Conservation (phyloP, 345 rosid genomes). For the Euphorbia lathyris region DNA sequence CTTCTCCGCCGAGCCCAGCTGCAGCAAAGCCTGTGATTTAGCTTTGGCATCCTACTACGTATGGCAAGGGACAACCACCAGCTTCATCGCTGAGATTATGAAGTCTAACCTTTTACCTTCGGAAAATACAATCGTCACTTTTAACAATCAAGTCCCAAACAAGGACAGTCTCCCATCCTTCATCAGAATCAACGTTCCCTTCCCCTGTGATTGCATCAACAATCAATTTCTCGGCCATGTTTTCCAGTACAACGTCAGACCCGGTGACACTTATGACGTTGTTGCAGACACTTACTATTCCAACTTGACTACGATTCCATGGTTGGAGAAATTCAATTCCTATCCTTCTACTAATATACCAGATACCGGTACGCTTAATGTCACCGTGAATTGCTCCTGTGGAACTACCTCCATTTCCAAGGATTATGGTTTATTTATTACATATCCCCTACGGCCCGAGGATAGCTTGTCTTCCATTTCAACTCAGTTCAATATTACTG, state of each 20-base stretch:
- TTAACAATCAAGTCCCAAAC: slow-evolving; percentile 33
- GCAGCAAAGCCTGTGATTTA: slow-evolving; percentile 30
- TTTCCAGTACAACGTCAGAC: slow-evolving; percentile 29
- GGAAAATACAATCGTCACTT: slow-evolving; percentile 19
- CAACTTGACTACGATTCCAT: slow-evolving; percentile 41
- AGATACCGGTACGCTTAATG: slow-evolving; percentile 34
- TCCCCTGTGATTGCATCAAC: slow-evolving; percentile 60
- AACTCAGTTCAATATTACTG: slow-evolving; percentile 23
- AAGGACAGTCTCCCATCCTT: slow-evolving; percentile 32
- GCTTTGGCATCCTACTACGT: slow-evolving; percentile 70
- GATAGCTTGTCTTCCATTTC: slow-evolving; percentile 54
- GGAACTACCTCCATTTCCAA: slow-evolving; percentile 45
- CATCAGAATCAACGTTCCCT: slow-evolving; percentile 53
- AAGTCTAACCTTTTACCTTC: slow-evolving; percentile 17
- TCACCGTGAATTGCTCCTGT: slow-evolving; percentile 72
- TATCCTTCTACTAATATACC: slow-evolving; percentile 40
- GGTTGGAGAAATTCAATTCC: slow-evolving; percentile 32
- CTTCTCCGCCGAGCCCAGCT: slow-evolving; percentile 11
- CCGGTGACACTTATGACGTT: slow-evolving; percentile 26
- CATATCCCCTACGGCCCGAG: slow-evolving; percentile 60
- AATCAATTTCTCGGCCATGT: slow-evolving; percentile 46
- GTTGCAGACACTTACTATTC: slow-evolving; percentile 38
- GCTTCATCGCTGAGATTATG: slow-evolving; percentile 41
- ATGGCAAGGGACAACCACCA: slow-evolving; percentile 33
- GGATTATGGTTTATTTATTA: slow-evolving; percentile 57